Conservation (phyloP, 108 stramenopile genomes). For the Nitzschia sp. region DNA sequence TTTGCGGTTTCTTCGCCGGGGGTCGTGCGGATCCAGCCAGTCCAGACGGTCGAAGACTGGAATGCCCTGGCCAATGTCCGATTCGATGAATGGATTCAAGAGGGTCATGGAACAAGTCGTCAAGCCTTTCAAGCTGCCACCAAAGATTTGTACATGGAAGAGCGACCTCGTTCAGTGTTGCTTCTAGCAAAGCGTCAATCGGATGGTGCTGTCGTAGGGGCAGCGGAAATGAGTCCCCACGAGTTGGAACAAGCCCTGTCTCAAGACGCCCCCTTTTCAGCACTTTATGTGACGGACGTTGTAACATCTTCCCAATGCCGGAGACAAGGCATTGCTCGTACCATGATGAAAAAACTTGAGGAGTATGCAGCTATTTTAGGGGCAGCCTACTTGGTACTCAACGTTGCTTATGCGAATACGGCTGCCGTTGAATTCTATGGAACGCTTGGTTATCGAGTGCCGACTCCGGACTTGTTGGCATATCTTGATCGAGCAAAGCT, state of each 20-base stretch:
- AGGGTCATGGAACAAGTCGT: conserved; percentile 7
- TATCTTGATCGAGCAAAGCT: conserved; percentile 6
- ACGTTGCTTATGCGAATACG: conserved; percentile 49
- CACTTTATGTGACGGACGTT: conserved; percentile 65
- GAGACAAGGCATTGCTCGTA: conserved; percentile 53
- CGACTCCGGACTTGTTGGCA: not conserved
- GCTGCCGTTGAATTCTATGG: conserved; percentile 51
- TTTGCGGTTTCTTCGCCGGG: too few relatives aligned
- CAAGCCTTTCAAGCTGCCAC: not conserved
- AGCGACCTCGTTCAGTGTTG: not conserved
- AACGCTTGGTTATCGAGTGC: conserved; percentile 36
- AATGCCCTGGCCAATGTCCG: conserved; percentile 55
- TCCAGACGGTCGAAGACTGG: conserved; percentile 36
- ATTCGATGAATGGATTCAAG: conserved; percentile 53
- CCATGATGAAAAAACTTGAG: conserved; percentile 52
- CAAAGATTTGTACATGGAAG: not conserved
- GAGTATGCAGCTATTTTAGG: conserved; percentile 11
- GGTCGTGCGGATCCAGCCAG: not conserved
- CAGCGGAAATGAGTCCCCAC: conserved; percentile 67
- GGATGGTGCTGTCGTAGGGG: conserved; percentile 32
- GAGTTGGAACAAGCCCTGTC: conserved; percentile 39
- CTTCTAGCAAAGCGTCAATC: not conserved
- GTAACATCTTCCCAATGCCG: conserved; percentile 50
- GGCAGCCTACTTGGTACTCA: conserved; percentile 22
- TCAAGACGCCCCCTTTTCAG: not conserved